phyloP scores from a whole-genome alignment of 768 basidiomycete species.

The Ephemerocybe angulata region DNA sequence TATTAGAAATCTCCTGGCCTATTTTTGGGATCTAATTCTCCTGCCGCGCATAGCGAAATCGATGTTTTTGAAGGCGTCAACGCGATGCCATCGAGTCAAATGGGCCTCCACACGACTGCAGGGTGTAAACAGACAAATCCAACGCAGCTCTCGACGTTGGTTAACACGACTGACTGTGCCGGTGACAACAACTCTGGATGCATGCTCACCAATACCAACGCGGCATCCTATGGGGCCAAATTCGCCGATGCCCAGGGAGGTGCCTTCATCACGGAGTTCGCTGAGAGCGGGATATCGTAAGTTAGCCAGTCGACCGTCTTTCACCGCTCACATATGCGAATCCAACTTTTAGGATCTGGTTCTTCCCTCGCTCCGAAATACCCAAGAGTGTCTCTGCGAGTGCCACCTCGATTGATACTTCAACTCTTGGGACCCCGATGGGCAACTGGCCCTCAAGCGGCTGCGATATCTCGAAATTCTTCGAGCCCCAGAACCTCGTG shows the following conservation, averaged over 20 bases:
- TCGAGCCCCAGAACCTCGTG: constrained; percentile 14
- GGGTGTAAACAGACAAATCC: constrained; percentile 53
- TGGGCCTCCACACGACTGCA: constrained; percentile 65
- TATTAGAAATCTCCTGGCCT: too few relatives aligned
- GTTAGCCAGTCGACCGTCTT: constrained; percentile 17
- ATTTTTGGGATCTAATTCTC: not conserved
- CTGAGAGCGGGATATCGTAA: constrained; percentile 60
- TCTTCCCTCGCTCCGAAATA: constrained; percentile 12
- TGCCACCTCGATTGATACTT: constrained; percentile 13
- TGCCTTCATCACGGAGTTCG: constrained; percentile 72
- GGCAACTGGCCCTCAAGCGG: constrained; percentile 13
- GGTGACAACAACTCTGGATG: constrained; percentile 58
- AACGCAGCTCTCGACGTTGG: constrained; percentile 45
- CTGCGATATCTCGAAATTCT: constrained; percentile 10
- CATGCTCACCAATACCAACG: constrained; percentile 50
- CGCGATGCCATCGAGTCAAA: constrained; percentile 56
- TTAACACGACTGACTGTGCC: constrained; percentile 59
- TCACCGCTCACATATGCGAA: not conserved
- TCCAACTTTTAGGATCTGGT: constrained; percentile 11
- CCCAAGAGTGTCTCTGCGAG: constrained; percentile 5
- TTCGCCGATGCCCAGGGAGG: constrained; percentile 71
- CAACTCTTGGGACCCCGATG: constrained; percentile 14
- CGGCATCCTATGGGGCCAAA: constrained; percentile 57
- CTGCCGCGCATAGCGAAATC: constrained; percentile 43
- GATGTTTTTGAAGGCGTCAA: constrained; percentile 87